phyloP scores from a whole-genome alignment of 306 rosid species.

The Sindora glabra region DNA sequence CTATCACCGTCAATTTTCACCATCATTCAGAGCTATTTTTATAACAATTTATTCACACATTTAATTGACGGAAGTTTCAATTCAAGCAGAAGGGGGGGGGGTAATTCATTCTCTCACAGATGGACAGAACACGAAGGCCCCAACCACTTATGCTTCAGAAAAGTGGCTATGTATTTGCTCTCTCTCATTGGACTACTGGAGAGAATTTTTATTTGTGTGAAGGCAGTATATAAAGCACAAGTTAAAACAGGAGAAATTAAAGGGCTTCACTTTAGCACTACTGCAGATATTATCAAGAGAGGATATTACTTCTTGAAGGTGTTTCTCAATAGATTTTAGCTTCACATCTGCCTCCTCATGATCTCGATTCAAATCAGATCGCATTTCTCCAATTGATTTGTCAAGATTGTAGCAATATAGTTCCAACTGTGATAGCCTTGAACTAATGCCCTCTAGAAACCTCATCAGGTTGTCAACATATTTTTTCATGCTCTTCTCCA shows the following conservation, averaged over 20 bases:
- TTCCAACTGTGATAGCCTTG: conserved; percentile 81
- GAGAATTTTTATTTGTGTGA: background rate
- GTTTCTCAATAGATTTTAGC: conserved; percentile 71
- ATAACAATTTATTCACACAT: too few species aligned
- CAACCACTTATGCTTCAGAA: too few species aligned
- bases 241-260: background rate
- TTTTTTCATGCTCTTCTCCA: conserved; percentile 79
- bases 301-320: conserved; percentile 58
- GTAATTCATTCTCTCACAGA: background rate
- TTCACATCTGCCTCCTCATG: conserved; percentile 70
- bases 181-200: background rate
- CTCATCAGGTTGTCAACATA: conserved; percentile 70
- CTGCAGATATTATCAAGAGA: background rate
- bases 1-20: background rate
- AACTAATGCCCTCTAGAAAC: conserved; percentile 83
- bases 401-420: conserved; percentile 86
- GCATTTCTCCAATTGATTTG: conserved; percentile 88
- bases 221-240: background rate
- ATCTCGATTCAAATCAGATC: conserved; percentile 63
- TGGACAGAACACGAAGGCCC: background rate
- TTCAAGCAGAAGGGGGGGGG: too few species aligned
- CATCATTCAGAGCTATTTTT: background rate
- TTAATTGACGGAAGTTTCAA: too few species aligned
- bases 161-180: background rate
- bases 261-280: background rate